phyloP scores from a whole-genome alignment of 2,329 filamentous ascomycete species.

The Tetracladium maxilliforme region DNA sequence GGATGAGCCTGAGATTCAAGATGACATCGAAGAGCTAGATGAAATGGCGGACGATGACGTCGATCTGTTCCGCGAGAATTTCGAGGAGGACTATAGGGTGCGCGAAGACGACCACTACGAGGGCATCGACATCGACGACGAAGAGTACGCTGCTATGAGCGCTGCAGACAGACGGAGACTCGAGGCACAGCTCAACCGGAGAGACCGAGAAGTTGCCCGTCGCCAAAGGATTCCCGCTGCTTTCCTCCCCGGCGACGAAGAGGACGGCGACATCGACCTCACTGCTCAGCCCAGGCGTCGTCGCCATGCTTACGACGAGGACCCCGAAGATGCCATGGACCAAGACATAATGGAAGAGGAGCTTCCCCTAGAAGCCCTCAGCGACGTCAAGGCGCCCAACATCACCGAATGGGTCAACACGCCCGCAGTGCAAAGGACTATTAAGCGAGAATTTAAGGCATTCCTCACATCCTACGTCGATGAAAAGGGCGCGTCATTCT shows the following conservation, averaged over 20 bases:
- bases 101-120: conserved; percentile 58
- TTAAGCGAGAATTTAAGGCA: conserved; percentile 92
- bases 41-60: conserved; percentile 72
- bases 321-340: conserved; percentile 81
- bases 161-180: conserved; percentile 51
- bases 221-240: conserved; percentile 54
- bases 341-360: conserved; percentile 94
- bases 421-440: conserved; percentile 78
- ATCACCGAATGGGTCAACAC: conserved; percentile 92
- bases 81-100: conserved; percentile 55
- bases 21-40: conserved; percentile 64
- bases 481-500: conserved; percentile 77
- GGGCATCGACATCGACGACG: conserved; percentile 60
- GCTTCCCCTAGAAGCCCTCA: conserved; percentile 76
- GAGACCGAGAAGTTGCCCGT: conserved; percentile 58
- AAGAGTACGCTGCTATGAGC: conserved; percentile 60
- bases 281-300: conserved; percentile 74
- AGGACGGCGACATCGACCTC: conserved; percentile 72
- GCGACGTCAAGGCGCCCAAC: conserved; percentile 85
- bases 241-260: conserved; percentile 69
- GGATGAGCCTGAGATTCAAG: conserved; percentile 56
- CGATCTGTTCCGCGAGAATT: conserved; percentile 62
- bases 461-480: conserved; percentile 96
- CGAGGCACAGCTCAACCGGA: conserved; percentile 57
- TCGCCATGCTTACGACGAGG: conserved; percentile 86